Base-by-base conservation (phyloP, 805 yeast species). In the Kuraishia ogatae region DNA sequence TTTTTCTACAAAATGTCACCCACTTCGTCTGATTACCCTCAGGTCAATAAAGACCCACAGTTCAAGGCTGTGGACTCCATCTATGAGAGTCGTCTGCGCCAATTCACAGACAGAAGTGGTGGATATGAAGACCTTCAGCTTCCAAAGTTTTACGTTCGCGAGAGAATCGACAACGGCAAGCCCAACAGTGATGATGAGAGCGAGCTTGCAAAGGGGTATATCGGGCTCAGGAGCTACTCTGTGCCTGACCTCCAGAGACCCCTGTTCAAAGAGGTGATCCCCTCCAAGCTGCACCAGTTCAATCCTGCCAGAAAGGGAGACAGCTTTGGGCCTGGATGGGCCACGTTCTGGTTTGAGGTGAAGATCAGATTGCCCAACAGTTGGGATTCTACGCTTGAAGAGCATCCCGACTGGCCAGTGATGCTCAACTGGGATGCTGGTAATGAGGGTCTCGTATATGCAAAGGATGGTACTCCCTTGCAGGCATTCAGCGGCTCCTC, bases 241-340 rank as follows among this genome's bases (percentile, higher is more conserved):
- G 94, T 93, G 2, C 91, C 94, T 0, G 85, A 80, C 58, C 60
- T 88, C 50, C 68, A 74, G 53, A 76, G 92, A 50, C 94, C 94
- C 0, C 69, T 78, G 35, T 87, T 85, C 68, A 69, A 75, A 53
- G 83, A 81, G 55, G 80, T 89, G 58, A 71, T 84, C 57, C 80
- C 81, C 8, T 52, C 59, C 0, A 64, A 73, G 50, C 75, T 82
- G 60, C 73, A 67, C 22, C 73, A 77, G 22, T 82, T 83, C 76
- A 71, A 76, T 60, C 71, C 74, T 23, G 85, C 89, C n/a, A 67
- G 70, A 15, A 83, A 83, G 60, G 96, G 94, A 22, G 85, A 88
- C 61, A 71, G 76, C 8, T 90, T 88, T 67, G 97, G 98, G 0
- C 99, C 99, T 2, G 87, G 96, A 15, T 93, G 99, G 99, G 85